Evolutionary conservation across 371 early-diverging fungal genomes (phyloP).

Genomic region (Amoeboaphelidium protococcarum): DNA sequence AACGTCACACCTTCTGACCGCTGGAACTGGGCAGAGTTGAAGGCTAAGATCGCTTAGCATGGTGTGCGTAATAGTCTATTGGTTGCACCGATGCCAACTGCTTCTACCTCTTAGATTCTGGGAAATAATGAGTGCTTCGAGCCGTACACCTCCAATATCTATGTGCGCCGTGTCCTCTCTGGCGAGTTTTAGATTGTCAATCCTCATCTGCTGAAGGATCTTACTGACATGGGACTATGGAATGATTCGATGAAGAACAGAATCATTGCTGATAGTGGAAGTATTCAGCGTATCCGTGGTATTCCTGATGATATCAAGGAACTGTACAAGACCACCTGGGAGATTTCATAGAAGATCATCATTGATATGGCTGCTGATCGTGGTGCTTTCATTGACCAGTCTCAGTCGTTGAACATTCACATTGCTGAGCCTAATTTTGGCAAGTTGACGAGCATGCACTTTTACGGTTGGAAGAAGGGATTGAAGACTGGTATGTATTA

Average conservation of each 20-base stretch:
- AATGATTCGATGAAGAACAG: slow-evolving; percentile 84
- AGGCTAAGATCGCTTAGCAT: slow-evolving; percentile 48
- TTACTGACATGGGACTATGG: slow-evolving; percentile 84
- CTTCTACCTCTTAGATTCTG: slow-evolving; percentile 94
- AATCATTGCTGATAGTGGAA: slow-evolving; percentile 40
- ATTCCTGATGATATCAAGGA: slow-evolving; percentile 82
- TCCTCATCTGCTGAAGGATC: slow-evolving; percentile 77
- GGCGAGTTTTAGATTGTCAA: slow-evolving; percentile 99
- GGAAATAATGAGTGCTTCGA: slow-evolving; percentile 99
- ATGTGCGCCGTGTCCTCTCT: slow-evolving; percentile 88
- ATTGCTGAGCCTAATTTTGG: slow-evolving; percentile 71
- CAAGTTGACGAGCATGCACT: slow-evolving; percentile 93
- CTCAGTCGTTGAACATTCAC: slow-evolving; percentile 94
- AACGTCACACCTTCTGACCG: slow-evolving; percentile 35
- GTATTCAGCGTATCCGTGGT: slow-evolving; percentile 17
- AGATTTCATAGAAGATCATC: slow-evolving; percentile 40
- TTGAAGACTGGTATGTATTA: slow-evolving; percentile 99
- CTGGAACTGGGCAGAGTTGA: slow-evolving; percentile 78
- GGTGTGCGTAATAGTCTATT: slow-evolving; percentile 97
- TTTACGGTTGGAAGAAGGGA: slow-evolving; percentile 96
- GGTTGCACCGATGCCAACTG: slow-evolving; percentile 98
- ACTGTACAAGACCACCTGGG: slow-evolving; percentile 97
- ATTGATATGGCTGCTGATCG: slow-evolving; percentile 60
- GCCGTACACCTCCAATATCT: slow-evolving; percentile 95
- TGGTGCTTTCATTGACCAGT: slow-evolving; percentile 95